Evolutionary conservation across 495 filamentous ascomycete species (phyloP).

Genomic region (Rhypophila decipiens): DNA sequence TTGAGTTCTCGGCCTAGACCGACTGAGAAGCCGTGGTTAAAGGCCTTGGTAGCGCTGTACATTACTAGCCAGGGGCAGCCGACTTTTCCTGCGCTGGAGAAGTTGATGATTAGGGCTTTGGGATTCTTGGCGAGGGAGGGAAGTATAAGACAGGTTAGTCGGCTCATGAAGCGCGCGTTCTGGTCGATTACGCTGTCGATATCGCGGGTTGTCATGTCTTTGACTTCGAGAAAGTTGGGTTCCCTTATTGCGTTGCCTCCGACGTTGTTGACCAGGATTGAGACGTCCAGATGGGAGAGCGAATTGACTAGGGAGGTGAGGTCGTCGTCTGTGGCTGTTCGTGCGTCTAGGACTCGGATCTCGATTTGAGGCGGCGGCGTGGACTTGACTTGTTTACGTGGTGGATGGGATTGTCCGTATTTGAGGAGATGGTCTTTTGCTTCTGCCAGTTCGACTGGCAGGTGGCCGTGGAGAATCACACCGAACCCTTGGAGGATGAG

Average conservation of each 20-base stretch:
- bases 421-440: slow-evolving; percentile 8
- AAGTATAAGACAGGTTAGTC: slow-evolving; percentile 23
- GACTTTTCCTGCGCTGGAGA: slow-evolving; percentile 20
- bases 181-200: slow-evolving; percentile 24
- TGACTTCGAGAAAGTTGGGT: slow-evolving; percentile 15
- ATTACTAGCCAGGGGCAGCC: slow-evolving; percentile 24
- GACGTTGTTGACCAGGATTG: slow-evolving; percentile 29
- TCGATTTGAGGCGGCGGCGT: slow-evolving; percentile 9
- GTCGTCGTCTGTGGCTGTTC: slow-evolving; percentile 15
- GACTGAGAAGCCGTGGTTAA: slow-evolving; percentile 16
- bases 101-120: slow-evolving; percentile 19
- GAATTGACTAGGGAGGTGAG: slow-evolving; percentile 10
- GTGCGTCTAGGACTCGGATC: slow-evolving; percentile 13
- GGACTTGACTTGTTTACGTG: no score
- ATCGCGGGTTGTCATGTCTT: slow-evolving; percentile 14
- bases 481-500: slow-evolving; percentile 46
- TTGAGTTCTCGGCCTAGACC: slow-evolving; percentile 19
- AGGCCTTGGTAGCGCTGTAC: slow-evolving; percentile 25
- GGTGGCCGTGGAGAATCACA: slow-evolving; percentile 46
- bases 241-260: slow-evolving; percentile 16
- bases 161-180: slow-evolving; percentile 34
- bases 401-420: no score
- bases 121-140: slow-evolving; percentile 12
- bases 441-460: slow-evolving; percentile 15
- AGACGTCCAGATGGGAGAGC: slow-evolving; percentile 15